These are phyloP conservation scores for Penicillium dipodomyicola DNA, from an alignment of 495 filamentous ascomycete genomes.

Conservation along the genomic window DNA sequence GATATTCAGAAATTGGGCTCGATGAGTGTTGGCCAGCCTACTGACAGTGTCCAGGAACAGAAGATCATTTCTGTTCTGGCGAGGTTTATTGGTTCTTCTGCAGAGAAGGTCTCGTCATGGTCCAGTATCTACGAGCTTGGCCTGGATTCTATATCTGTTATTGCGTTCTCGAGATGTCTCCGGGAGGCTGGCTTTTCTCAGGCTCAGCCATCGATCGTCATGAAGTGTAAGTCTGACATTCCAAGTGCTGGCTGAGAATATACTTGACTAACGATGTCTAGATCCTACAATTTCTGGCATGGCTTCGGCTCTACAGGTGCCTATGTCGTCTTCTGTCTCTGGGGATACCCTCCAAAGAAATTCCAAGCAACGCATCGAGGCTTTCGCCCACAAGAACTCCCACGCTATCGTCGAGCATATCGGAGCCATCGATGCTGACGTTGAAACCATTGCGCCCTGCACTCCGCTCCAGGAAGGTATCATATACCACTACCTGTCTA, in stretches of 20 bases:
- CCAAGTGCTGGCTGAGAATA: neutral
- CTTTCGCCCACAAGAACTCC: constrained; percentile 55
- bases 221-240: constrained; percentile 51
- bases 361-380: constrained; percentile 54
- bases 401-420: constrained; percentile 48
- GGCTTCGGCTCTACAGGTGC: constrained; percentile 38
- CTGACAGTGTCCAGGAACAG: constrained; percentile 36
- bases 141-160: constrained; percentile 76
- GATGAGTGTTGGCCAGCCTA: constrained; percentile 32
- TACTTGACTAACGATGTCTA: constrained; percentile 20
- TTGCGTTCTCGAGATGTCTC: constrained; percentile 57
- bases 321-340: constrained; percentile 9
- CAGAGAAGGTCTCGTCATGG: constrained; percentile 43
- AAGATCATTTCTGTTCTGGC: constrained; percentile 53
- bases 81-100: constrained; percentile 42
- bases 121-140: constrained; percentile 79
- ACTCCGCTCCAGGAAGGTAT: constrained; percentile 80
- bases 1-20: constrained; percentile 56
- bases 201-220: constrained; percentile 60
- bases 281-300: constrained; percentile 54
- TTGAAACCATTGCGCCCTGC: constrained; percentile 72
- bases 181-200: constrained; percentile 52
- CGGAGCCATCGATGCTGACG: constrained; percentile 38
- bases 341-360: constrained; percentile 36
- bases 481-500: constrained; percentile 62